Evolutionary conservation across 176 grass and related monocot species (phyloP), one percentile per base, ranked within the genome.

Genomic region (Poa pratensis): DNA sequence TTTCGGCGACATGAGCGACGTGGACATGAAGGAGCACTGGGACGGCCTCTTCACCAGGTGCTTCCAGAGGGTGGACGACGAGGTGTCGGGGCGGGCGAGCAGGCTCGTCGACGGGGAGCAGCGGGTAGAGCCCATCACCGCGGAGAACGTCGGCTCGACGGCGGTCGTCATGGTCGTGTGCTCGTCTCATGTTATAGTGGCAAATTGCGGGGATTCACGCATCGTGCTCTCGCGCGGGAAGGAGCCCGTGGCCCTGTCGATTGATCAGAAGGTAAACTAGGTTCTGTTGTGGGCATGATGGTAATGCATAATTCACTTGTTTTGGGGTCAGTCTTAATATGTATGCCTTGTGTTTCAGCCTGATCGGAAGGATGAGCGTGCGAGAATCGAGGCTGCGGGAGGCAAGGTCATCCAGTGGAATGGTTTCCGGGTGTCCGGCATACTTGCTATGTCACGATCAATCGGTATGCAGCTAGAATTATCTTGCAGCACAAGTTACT

Each of bases 361-460:
- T 70, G 90, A 93, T 15, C 87, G 84, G 73, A 88, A 89, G 73
- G 94, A 96, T 57, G 94, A 96, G 66, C 82, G 87, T 3, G 78
- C 78, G 0, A 91, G 94, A 58, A 96, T 93, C 37, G 91, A 96
- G 27, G 88, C 91, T 5, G 39, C 39, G 3, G 91, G 89, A 82
- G 94, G 94, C 81, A 93, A 87, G 73, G 94, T 96, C 84, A 87
- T 96, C 76, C 87, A 91, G 32, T 93, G 91, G 88, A 85, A 96
- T 19, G 89, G 91, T 58, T 66, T 80, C 80, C 86, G 94, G 39
- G 94, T 96, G 46, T 87, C 76, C 26, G 94, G 91, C 89, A 88
- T 96, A 83, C 94, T 96, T 78, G 91, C 94, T 73, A 96, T 96
- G 90, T 93, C 94, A 2, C 86, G 91, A 45, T 89, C 90, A 32